Percentiles rank a stretch among this genome's conserved stretches.
These are phyloP conservation scores for Phytophthora capsici DNA, from an alignment of 352 stramenopile genomes.

Conservation along the genomic window DNA sequence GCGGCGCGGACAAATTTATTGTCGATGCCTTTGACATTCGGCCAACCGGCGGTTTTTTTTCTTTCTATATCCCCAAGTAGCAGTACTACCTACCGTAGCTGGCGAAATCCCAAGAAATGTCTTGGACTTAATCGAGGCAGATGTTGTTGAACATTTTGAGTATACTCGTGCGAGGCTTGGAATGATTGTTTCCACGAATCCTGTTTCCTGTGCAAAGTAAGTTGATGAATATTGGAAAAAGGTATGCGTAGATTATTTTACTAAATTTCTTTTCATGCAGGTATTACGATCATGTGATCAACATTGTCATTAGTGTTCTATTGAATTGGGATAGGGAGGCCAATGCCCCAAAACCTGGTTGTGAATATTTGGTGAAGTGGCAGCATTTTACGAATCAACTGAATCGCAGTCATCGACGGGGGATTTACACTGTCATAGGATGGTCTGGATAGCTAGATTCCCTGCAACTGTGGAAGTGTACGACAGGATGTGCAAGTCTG, in stretches of 20 bases:
- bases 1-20: background rate
- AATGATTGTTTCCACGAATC: background rate
- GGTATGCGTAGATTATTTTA: no score
- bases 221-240: no score
- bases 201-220: background rate
- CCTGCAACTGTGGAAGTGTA: background rate
- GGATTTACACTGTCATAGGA: background rate
- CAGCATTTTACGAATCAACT: background rate
- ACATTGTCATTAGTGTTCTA: background rate
- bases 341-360: background rate
- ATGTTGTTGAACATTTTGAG: background rate
- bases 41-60: slow-evolving; percentile 14
- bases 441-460: background rate
- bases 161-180: background rate
- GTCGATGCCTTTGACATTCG: slow-evolving; percentile 4
- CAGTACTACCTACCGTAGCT: background rate
- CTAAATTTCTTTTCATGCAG: no score
- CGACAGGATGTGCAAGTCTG: background rate
- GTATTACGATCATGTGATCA: background rate
- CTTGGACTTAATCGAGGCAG: background rate
- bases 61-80: slow-evolving; percentile 1
- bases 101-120: background rate
- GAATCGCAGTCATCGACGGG: background rate
- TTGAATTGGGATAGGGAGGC: background rate
- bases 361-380: background rate